A percentile compares a stretch with the other conserved stretches of the same genome.
These are phyloP conservation scores for Aspergillus steynii DNA, from an alignment of 495 filamentous ascomycete genomes.

Conservation along the genomic window DNA sequence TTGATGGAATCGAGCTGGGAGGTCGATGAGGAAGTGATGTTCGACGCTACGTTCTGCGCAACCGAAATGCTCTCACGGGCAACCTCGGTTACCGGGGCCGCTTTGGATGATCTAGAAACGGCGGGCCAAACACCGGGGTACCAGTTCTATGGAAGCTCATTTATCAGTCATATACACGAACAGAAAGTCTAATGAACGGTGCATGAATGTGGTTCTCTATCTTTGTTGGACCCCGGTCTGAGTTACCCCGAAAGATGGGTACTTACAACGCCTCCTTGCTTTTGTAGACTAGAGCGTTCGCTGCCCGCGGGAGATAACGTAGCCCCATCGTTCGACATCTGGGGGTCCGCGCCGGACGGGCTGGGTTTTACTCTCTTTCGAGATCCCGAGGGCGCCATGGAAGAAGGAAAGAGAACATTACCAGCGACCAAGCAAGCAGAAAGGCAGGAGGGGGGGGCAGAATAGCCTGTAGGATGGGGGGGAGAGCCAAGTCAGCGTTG, in stretches of 20 bases:
- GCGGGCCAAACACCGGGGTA: constrained; percentile 65
- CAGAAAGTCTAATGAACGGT: not conserved
- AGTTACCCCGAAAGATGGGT: not conserved
- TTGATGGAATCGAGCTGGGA: constrained; percentile 31
- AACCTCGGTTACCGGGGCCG: constrained; percentile 69
- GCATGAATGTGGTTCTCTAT: not conserved
- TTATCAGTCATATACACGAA: constrained; percentile 17
- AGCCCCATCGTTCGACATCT: constrained; percentile 34
- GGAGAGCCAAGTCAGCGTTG: not conserved
- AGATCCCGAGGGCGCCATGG: constrained; percentile 55
- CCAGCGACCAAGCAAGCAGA: constrained; percentile 10
- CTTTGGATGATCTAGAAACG: constrained; percentile 58
- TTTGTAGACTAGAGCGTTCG: constrained; percentile 32
- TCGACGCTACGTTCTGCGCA: constrained; percentile 47
- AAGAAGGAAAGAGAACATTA: constrained; percentile 35
- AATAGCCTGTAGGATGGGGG: not conserved
- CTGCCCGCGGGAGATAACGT: constrained; percentile 19
- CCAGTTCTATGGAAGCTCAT: constrained; percentile 34
- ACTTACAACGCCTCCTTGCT: constrained; percentile 26
- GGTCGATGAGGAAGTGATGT: constrained; percentile 36
- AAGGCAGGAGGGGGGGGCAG: not conserved
- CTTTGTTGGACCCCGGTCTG: not conserved
- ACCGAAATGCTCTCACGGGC: constrained; percentile 76
- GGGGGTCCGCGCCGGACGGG: constrained; percentile 45
- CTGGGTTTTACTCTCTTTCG: constrained; percentile 66